phyloP scores from a whole-genome alignment of 768 basidiomycete genomes.

The Artomyces pyxidatus region DNA sequence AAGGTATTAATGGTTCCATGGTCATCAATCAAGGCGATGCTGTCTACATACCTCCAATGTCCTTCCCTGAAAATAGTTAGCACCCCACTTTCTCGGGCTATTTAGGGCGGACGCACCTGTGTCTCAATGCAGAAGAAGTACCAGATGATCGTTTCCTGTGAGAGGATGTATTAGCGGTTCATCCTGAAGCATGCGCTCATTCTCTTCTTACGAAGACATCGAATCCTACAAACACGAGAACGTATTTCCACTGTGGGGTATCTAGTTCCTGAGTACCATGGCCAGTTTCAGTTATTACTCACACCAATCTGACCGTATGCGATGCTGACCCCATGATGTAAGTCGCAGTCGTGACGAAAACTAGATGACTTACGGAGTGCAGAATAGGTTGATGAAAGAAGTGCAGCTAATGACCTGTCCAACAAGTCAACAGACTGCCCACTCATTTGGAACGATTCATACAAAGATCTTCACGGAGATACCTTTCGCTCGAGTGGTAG shows the following conservation, averaged over 20 bases:
- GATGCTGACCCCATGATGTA: no score
- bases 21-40: no score
- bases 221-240: conserved; percentile 1
- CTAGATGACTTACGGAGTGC: background rate
- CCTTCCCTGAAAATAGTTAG: background rate
- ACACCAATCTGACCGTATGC: background rate
- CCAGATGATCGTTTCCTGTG: conserved; percentile 4
- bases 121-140: conserved; percentile 4
- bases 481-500: conserved; percentile 2
- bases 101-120: background rate
- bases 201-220: conserved; percentile 4
- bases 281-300: no score
- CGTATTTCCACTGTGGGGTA: background rate
- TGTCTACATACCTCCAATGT: conserved; percentile 2
- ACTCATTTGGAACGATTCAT: no score
- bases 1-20: background rate
- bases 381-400: conserved; percentile 5
- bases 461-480: background rate
- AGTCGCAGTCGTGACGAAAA: no score
- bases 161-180: background rate
- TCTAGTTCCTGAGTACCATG: background rate
- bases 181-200: no score
- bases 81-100: no score
- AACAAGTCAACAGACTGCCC: no score
- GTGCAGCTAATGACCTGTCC: conserved; percentile 1